These are phyloP conservation scores for Beta corolliflora DNA, from an alignment of 179 eudicot genomes.

Conservation along the genomic window DNA sequence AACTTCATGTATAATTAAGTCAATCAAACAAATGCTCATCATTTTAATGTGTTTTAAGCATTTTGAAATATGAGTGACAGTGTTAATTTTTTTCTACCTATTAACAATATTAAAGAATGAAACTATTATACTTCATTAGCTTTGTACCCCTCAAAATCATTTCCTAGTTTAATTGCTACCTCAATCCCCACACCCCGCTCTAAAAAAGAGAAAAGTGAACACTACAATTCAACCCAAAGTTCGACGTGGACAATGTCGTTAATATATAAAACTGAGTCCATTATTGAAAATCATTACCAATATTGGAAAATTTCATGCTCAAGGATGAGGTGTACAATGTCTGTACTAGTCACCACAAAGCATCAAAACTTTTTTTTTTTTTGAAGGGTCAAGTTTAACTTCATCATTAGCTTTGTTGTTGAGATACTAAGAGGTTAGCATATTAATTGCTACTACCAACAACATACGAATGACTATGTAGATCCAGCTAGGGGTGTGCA, in stretches of 20 bases:
- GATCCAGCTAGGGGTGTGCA: too few species aligned
- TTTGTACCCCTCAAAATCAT: background rate
- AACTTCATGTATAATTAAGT: too few species aligned
- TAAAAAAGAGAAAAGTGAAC: background rate
- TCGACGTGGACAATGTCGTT: slow-evolving; percentile 9
- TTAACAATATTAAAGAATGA: too few species aligned
- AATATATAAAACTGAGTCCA: background rate
- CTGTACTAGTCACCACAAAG: slow-evolving; percentile 1
- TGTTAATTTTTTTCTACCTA: too few species aligned
- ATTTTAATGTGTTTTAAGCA: too few species aligned
- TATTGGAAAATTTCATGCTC: slow-evolving; percentile 4
- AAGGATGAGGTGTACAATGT: slow-evolving; percentile 18
- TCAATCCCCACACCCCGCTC: background rate
- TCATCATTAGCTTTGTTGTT: slow-evolving; percentile 10
- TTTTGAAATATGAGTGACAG: too few species aligned
- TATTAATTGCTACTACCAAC: background rate
- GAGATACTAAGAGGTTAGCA: background rate
- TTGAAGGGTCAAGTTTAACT: background rate
- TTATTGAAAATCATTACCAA: slow-evolving; percentile 2
- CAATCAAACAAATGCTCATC: too few species aligned
- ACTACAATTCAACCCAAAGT: background rate
- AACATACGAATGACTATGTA: too few species aligned
- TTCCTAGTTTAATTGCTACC: background rate
- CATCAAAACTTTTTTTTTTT: background rate
- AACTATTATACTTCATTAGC: background rate